Evolutionary conservation across 78 protist genomes (phyloP).

Genomic region (Polysphondylium violaceum): DNA sequence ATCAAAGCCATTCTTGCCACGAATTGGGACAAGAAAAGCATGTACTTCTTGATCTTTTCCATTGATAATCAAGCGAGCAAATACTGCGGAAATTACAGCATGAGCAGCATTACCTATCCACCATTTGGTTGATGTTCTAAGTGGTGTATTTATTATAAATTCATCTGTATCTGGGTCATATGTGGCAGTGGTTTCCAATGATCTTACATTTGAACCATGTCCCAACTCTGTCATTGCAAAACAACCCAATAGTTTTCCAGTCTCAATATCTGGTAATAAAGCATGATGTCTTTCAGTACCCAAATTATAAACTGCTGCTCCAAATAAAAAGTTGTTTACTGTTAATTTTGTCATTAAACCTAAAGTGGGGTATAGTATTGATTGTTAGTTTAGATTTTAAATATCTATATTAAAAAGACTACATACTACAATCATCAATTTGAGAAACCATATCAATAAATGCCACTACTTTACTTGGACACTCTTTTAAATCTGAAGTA

Average conservation of each 20-base stretch:
- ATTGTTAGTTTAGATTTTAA: not conserved
- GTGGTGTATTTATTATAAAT: slow-evolving; percentile 75
- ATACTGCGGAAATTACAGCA: slow-evolving; percentile 67
- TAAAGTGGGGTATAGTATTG: not conserved
- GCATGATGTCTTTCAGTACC: slow-evolving; percentile 77
- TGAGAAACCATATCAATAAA: slow-evolving; percentile 43
- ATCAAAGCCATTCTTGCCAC: slow-evolving; percentile 50
- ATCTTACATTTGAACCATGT: slow-evolving; percentile 87
- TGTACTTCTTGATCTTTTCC: slow-evolving; percentile 84
- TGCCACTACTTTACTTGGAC: slow-evolving; percentile 59
- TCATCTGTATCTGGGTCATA: slow-evolving; percentile 80
- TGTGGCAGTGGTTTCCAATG: slow-evolving; percentile 89
- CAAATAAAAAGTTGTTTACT: slow-evolving; percentile 73
- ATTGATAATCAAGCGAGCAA: slow-evolving; percentile 75
- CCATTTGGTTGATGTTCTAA: slow-evolving; percentile 81
- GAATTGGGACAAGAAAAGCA: slow-evolving; percentile 69
- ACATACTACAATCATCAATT: slow-evolving; percentile 62
- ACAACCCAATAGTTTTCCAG: slow-evolving; percentile 82
- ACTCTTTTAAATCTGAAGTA: slow-evolving; percentile 37
- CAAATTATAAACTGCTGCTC: slow-evolving; percentile 62
- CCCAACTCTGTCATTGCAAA: slow-evolving; percentile 87
- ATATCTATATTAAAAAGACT: not conserved
- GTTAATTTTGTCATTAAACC: slow-evolving; percentile 65
- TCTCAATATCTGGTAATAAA: slow-evolving; percentile 54
- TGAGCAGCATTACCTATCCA: slow-evolving; percentile 82